Evolutionary conservation across 768 basidiomycete species (phyloP).

Genomic region (Suillus hirtellus): DNA sequence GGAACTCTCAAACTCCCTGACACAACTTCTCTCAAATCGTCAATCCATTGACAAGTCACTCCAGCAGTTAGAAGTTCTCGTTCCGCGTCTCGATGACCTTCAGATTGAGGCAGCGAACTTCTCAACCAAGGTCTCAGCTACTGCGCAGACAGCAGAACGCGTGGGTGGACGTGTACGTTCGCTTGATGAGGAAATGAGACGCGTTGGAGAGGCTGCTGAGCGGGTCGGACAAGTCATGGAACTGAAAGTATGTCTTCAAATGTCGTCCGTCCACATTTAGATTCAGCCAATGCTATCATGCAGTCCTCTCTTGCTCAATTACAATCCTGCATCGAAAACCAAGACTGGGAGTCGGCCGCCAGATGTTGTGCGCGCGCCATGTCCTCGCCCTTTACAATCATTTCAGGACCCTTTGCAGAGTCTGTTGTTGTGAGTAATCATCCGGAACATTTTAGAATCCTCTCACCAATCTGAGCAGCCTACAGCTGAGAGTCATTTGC

Average conservation of each 20-base stretch:
- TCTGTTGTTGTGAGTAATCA: conserved; percentile 71
- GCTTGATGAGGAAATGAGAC: conserved; percentile 91
- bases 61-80: conserved; percentile 56
- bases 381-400: conserved; percentile 75
- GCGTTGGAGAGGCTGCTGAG: conserved; percentile 88
- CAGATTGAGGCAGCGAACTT: conserved; percentile 57
- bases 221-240: conserved; percentile 93
- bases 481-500: conserved; percentile 82
- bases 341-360: conserved; percentile 96
- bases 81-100: conserved; percentile 64
- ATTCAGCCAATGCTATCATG: conserved; percentile 28
- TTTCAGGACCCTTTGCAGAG: conserved; percentile 84
- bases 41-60: conserved; percentile 67
- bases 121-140: conserved; percentile 60
- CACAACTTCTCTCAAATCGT: conserved; percentile 66
- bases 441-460: not conserved
- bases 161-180: conserved; percentile 89
- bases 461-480: conserved; percentile 54
- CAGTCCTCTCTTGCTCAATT: conserved; percentile 66
- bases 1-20: conserved; percentile 70
- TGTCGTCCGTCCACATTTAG: conserved; percentile 35
- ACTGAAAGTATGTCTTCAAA: conserved; percentile 65
- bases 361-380: conserved; percentile 90
- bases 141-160: conserved; percentile 78
- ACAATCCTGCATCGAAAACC: conserved; percentile 62